These are phyloP conservation scores for Sarocladiaceae sp. DNA, from an alignment of 2,329 filamentous ascomycete genomes.

Conservation along the genomic window DNA sequence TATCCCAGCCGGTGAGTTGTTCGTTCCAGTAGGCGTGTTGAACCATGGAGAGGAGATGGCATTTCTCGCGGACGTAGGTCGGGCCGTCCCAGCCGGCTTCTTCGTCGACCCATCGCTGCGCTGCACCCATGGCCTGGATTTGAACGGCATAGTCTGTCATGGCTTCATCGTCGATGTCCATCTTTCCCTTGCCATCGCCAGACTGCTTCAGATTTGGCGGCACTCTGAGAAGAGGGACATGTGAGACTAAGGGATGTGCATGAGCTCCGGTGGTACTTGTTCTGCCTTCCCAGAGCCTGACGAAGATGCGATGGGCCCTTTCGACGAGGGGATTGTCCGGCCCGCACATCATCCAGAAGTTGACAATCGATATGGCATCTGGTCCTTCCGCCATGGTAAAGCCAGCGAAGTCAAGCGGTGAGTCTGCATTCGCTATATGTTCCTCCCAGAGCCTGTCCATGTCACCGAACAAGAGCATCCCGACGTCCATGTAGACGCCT, in stretches of 20 bases:
- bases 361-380: slow-evolving; percentile 7
- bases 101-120: slow-evolving; percentile 7
- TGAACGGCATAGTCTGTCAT: slow-evolving; percentile 10
- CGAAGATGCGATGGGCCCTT: slow-evolving; percentile 7
- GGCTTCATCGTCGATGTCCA: slow-evolving; percentile 7
- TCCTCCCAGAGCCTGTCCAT: slow-evolving; percentile 10
- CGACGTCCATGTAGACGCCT: slow-evolving; percentile 9
- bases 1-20: slow-evolving; percentile 3
- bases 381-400: slow-evolving; percentile 6
- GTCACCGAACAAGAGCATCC: slow-evolving; percentile 9
- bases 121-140: slow-evolving; percentile 8
- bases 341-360: slow-evolving; percentile 6
- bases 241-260: slow-evolving; percentile 1
- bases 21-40: slow-evolving; percentile 5
- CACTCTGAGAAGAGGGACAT: slow-evolving; percentile 6
- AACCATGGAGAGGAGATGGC: slow-evolving; percentile 7
- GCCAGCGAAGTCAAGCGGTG: slow-evolving; percentile 6
- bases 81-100: not conserved
- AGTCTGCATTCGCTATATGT: slow-evolving; percentile 8
- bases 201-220: not conserved
- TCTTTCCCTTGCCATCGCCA: not conserved
- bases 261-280: slow-evolving; percentile 1
- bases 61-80: not conserved
- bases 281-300: slow-evolving; percentile 10
- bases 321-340: slow-evolving; percentile 7